Conservation (phyloP, 176 grass and related monocot species). For the Oryza coarctata region DNA sequence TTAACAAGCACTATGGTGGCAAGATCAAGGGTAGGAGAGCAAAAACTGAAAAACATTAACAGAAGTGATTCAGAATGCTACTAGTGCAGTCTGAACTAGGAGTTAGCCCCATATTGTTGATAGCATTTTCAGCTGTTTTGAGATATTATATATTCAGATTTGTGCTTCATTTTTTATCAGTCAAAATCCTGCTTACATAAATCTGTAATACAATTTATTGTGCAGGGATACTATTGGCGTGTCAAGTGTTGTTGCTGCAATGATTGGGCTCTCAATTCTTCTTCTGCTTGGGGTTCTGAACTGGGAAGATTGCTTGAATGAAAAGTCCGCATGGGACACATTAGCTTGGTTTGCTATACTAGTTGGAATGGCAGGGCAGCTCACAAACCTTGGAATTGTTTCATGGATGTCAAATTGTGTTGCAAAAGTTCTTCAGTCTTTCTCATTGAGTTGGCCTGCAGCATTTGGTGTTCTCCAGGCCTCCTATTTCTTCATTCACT, state of each 20-base stretch:
- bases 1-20: neutral
- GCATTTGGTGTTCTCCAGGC: conserved; percentile 90
- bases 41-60: neutral
- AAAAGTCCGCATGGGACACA: conserved; percentile 98
- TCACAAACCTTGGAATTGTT: conserved; percentile 73
- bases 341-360: conserved; percentile 98
- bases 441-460: conserved; percentile 90
- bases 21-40: conserved; percentile 12
- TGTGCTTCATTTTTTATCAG: neutral
- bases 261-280: conserved; percentile 89
- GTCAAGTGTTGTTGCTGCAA: conserved; percentile 82
- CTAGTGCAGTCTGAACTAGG: neutral
- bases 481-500: conserved; percentile 95
- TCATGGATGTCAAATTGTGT: conserved; percentile 95
- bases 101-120: neutral
- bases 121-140: neutral
- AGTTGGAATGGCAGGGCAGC: conserved; percentile 94
- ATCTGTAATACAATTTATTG: neutral
- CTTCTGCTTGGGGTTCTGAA: conserved; percentile 84
- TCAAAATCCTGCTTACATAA: neutral
- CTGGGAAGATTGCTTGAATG: conserved; percentile 93
- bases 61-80: neutral
- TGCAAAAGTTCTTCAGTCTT: conserved; percentile 71
- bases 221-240: conserved; percentile 72
- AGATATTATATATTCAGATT: neutral